These are phyloP conservation scores for Solanum piurae DNA, from an alignment of 257 asterid species.

Conservation along the genomic window DNA sequence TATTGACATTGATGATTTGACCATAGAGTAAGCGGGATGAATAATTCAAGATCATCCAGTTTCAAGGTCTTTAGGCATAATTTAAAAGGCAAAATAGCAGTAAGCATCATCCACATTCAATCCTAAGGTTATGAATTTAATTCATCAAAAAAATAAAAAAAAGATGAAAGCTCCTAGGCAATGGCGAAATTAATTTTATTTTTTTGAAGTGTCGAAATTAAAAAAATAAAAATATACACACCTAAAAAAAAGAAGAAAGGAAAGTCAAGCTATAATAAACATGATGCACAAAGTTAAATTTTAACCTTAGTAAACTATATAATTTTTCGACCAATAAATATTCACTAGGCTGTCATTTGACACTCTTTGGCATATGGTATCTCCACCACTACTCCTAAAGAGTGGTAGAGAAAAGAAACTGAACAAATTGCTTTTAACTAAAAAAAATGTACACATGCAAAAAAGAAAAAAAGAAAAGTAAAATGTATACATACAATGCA, in stretches of 20 bases:
- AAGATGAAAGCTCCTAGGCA: too few species aligned
- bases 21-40: neutral
- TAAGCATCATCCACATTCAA: too few species aligned
- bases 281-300: neutral
- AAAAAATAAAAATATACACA: too few species aligned
- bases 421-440: neutral
- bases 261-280: neutral
- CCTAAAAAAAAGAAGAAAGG: neutral
- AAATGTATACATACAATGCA: neutral
- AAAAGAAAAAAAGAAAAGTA: neutral
- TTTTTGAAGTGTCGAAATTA: neutral
- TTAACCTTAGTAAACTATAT: neutral
- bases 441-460: neutral
- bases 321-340: neutral
- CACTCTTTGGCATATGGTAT: neutral
- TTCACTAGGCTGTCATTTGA: neutral
- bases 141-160: too few species aligned
- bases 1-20: neutral
- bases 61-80: neutral
- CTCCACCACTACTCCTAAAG: neutral
- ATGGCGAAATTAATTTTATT: too few species aligned
- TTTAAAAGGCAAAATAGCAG: neutral
- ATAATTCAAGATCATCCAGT: neutral
- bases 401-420: neutral
- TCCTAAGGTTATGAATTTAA: too few species aligned